phyloP scores from a whole-genome alignment of 768 basidiomycete species.

The Suillus americanus region DNA sequence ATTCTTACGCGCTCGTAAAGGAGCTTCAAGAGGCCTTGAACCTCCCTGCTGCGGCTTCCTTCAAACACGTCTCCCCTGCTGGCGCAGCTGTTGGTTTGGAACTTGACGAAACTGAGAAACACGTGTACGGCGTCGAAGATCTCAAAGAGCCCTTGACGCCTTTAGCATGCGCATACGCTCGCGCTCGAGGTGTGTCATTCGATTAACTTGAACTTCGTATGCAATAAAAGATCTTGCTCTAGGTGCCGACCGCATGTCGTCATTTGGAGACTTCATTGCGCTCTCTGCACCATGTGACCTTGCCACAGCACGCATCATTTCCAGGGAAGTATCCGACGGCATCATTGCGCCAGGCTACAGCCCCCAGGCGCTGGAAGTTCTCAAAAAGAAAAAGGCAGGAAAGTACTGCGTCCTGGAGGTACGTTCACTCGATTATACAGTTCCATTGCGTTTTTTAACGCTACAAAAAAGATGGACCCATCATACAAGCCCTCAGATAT shows the following conservation, averaged over 20 bases:
- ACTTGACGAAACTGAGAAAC: constrained; percentile 81
- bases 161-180: constrained; percentile 90
- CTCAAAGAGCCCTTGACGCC: constrained; percentile 87
- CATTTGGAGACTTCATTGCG: constrained; percentile 98
- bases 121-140: constrained; percentile 96
- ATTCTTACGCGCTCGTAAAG: constrained; percentile 94
- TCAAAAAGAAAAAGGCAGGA: constrained; percentile 95
- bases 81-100: constrained; percentile 91
- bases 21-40: constrained; percentile 86
- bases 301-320: constrained; percentile 94
- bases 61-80: constrained; percentile 99
- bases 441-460: constrained; percentile 10
- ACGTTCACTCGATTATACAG: constrained; percentile 10
- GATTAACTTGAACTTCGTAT: not conserved
- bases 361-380: constrained; percentile 81
- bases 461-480: constrained; percentile 74
- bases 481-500: constrained; percentile 71
- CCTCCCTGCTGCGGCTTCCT: constrained; percentile 95
- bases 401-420: constrained; percentile 98
- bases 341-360: constrained; percentile 96
- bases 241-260: constrained; percentile 99
- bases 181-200: constrained; percentile 73
- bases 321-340: constrained; percentile 98
- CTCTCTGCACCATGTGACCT: constrained; percentile 91
- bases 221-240: constrained; percentile 11